Evolutionary conservation across 208 protist genomes (phyloP), one percentile per base, ranked within the genome.

Genomic region (Kentomonas sorsogonicus): DNA sequence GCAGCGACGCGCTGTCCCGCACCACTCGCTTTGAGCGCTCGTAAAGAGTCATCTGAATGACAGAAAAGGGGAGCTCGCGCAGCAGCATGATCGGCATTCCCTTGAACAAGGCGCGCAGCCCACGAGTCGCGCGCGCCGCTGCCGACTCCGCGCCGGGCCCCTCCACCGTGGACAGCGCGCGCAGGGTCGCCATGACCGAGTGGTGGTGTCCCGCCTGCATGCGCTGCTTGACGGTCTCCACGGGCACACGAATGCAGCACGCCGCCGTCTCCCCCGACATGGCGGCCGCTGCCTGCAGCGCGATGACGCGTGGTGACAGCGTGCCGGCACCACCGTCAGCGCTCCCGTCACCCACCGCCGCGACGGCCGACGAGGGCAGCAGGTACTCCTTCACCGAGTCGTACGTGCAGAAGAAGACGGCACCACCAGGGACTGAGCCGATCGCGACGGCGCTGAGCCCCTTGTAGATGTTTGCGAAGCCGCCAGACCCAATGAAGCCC

Each of bases 21-120:
- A 82, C 36, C 27, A 34, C 57, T 1, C 41, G 44, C 61, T 96
- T 96, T 16, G 94, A 69, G 11, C 39, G 54, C 59, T 97, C 91
- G 56, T 96, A 97, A 11, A 96, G 83, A 10, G 79, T 86, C 78
- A 97, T 96, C 60, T 97, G 94, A 51, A 94, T 83, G 0, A 95
- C 73, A 13, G 89, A 77, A 69, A 97, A 97, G 9, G 94, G 94
- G 9, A 95, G 41, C 57, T 96, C 85, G 27, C 90, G 83, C 38
- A 88, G 50, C 2, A 96, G 63, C 76, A 93, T 95, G 10, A 91
- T 80, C 1, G 74, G 75, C 75, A 93, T 94, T 0, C 89, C 94
- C n/a, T 57, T 66, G 51, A 93, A 89, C 10, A 93, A 60, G 29
- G 66, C 58, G 18, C 51, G 76, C 45, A 95, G 16, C 53, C 85